Conservation (phyloP, 331 rosid species). For the Spiraea crenata region DNA sequence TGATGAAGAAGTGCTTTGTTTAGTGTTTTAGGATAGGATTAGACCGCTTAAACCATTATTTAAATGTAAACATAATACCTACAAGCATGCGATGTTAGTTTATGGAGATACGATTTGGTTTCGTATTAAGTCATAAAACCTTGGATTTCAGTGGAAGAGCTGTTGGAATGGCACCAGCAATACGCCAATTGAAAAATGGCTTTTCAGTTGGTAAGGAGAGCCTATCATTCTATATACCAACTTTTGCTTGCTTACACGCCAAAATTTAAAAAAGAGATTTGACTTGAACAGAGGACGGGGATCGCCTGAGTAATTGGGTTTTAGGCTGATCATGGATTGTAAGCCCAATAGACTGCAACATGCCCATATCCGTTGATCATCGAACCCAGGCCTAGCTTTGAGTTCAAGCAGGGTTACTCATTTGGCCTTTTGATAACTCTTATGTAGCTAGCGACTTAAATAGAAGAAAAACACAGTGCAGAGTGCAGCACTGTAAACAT, state of each 20-base stretch:
- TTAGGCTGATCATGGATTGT: not conserved
- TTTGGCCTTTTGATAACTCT: no score
- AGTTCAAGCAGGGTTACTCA: no score
- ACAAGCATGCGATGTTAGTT: conserved; percentile 18
- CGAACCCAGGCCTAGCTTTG: no score
- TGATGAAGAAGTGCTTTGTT: conserved; percentile 6
- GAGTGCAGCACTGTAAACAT: no score
- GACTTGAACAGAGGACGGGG: not conserved
- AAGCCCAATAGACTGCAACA: not conserved
- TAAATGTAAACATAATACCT: conserved; percentile 16
- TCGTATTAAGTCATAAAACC: not conserved
- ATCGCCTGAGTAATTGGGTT: not conserved
- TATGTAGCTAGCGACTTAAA: no score
- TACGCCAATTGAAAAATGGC: conserved; percentile 8
- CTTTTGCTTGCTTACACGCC: not conserved
- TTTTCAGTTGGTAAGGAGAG: not conserved
- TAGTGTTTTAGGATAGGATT: not conserved
- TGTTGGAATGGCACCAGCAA: conserved; percentile 22
- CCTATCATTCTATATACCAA: not conserved
- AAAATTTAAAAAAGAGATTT: not conserved
- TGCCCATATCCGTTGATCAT: not conserved
- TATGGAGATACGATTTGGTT: conserved; percentile 6
- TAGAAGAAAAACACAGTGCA: no score
- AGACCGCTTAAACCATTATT: conserved; percentile 5
- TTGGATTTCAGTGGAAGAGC: not conserved